These are phyloP conservation scores for Microbotryum lychnidis-dioicae DNA, from an alignment of 1,284 basidiomycete genomes.

Conservation along the genomic window DNA sequence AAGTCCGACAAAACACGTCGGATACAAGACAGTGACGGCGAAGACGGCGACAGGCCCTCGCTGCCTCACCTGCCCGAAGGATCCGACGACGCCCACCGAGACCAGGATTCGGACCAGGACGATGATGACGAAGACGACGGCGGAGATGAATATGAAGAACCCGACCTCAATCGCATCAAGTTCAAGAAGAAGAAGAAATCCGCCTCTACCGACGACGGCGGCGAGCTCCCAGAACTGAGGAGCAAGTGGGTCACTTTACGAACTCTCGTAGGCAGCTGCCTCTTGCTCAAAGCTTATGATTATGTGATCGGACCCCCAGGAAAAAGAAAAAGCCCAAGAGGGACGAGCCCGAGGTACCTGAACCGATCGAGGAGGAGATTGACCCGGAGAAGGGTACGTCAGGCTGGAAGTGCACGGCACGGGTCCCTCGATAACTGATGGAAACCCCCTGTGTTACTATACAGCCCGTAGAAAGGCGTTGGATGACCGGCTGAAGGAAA, in stretches of 20 bases:
- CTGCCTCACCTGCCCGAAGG: not conserved
- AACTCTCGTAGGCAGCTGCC: slow-evolving; percentile 14
- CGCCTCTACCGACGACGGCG: slow-evolving; percentile 45
- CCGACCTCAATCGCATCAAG: slow-evolving; percentile 28
- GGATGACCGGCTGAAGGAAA: slow-evolving; percentile 10
- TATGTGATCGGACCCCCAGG: slow-evolving; percentile 43
- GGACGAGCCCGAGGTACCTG: slow-evolving; percentile 3
- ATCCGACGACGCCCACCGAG: not conserved
- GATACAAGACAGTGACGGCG: not conserved
- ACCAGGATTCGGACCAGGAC: not conserved
- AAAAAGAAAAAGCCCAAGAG: slow-evolving; percentile 60
- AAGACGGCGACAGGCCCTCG: not conserved
- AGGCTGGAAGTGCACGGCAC: not conserved
- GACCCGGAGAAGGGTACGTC: slow-evolving; percentile 34
- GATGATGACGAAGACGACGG: slow-evolving; percentile 19
- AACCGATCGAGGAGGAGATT: slow-evolving; percentile 58
- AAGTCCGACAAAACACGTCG: no score
- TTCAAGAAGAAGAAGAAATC: slow-evolving; percentile 45
- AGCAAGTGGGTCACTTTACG: slow-evolving; percentile 50
- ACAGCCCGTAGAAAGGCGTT: slow-evolving; percentile 27
- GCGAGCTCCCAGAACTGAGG: slow-evolving; percentile 48
- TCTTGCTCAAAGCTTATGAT: slow-evolving; percentile 31
- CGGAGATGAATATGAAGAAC: slow-evolving; percentile 1
- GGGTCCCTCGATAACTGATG: no score
- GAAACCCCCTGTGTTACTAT: no score